Evolutionary conservation across 2,329 filamentous ascomycete species (phyloP), one percentile per base, ranked within the genome.

Genomic region (Curvularia hawaiiensis): DNA sequence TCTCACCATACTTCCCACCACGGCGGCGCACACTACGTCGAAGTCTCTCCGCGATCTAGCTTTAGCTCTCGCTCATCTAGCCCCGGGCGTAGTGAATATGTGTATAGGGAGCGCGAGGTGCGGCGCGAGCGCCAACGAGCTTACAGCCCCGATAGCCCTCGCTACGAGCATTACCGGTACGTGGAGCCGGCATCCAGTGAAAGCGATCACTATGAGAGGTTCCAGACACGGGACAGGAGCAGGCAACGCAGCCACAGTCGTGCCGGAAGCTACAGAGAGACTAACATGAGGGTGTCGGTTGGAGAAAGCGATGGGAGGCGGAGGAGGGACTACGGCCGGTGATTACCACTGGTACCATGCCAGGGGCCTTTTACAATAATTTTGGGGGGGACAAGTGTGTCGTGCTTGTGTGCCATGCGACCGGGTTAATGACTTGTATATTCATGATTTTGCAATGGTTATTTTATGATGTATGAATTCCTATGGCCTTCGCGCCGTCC

Each of bases 111-210:
- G 71, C 70, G 74, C 45, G 79, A 81, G 62, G 73, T 77, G 14
- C 57, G 78, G 50, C 70, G 79, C n/a, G 75, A 79, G 50, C 69
- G 79, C 22, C 75, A 79, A 65, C 62, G 63, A 53, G 67, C 71
- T 52, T 71, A 75, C 40, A 74, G 72, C 48, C 76, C 75, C 1
- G 66, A 67, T 31, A 65, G 65, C 33, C 71, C 73, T 24, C 73
- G 77, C 20, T 81, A 80, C 62, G 79, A 81, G 60, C 78, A 77
- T 38, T 82, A 78, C 60, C 70, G 79, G 41, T 82, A 82, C 61
- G 76, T 82, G 7, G 77, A 81, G 64, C 71, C 75, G 43, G 71
- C 73, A 47, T 63, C 69, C 52, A 71, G 63, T 43, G 71, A 70
- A 60, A 71, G 60, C 47, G 70, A 70, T 51, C 58, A 67, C n/a